Evolutionary conservation across 306 rosid genomes (phyloP), one percentile per base, ranked within the genome.

Genomic region (Abrus pulchellus): DNA sequence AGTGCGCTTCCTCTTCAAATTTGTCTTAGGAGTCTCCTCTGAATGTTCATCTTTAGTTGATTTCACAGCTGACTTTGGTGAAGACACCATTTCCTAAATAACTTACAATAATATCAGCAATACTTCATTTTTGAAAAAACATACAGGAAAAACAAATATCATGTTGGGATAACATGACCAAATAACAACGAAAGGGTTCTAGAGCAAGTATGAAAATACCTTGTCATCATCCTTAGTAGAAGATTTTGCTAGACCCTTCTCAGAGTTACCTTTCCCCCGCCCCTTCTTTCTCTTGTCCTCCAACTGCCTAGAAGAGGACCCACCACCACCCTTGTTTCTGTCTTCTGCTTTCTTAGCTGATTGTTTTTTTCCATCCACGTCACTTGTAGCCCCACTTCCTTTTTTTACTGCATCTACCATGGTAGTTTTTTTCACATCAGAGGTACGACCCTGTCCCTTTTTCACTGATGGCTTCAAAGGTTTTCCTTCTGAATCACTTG

Each of bases 1-100:
- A 77, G 88, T 81, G 20, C 80, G 92, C 83, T 92, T 94, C 86
- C 97, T 87, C 89, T 94, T 94, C 80, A 86, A 83, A 80, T 57
- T 85, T 61, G 86, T 64, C 90, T 86, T 92, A 0, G 91, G 84
- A 70, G 90, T 85, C 86, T 75, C 88, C 85, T 88, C 91, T 48
- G 57, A 36, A 33, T 20, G 72, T 74, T 79, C 89, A 54, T 80
- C 90, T 71, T 91, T 91, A 27, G 82, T 83, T 74, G 84, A 75
- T 86, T 89, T 92, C 8, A 62, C 9, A 49, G 75, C 84, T 29
- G 88, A 76, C 85, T 87, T 91, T 1, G 82, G 89, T 7, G 86
- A 82, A 77, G 90, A 75, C 50, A 82, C 60, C 5, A 38, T 73
- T 85, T 89, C 89, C 94, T 91, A 59, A 61, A 84, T 48, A 43